Evolutionary conservation across 75 land plant genomes (phyloP), one percentile per base, ranked within the genome.

Genomic region (Sequoia sempervirens): DNA sequence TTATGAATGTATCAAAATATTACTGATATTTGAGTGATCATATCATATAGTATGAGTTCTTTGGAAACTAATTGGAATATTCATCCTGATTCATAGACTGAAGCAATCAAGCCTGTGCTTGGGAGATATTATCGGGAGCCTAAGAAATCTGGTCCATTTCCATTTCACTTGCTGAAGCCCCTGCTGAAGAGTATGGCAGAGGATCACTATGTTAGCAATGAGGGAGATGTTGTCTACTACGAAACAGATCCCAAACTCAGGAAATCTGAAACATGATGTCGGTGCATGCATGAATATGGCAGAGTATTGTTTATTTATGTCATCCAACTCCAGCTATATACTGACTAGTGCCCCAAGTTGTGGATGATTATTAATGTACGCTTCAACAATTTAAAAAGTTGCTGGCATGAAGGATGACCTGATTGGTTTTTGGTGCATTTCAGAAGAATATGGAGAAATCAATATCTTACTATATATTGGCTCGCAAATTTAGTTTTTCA

Each of bases 111-210:
- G 88, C 90, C 92, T 12, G 95, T 96, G 84, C 92, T 96, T 6
- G 98, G 97, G 47, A 92, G 90, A 70, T 96, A 96, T 70, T 96
- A 96, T 89, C 82, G 92, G 79, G 95, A 95, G 70, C 99, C 99
- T 12, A 82, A 89, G 79, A 89, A 91, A 85, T 95, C 97, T 0
- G 91, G 90, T 6, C 96, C 94, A 52, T 54, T 97, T 38, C 99
- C 99, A 30, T 87, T 95, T 36, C 91, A 95, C 86, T 86, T 97
- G 38, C 23, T 94, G 36, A 86, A 89, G 53, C 68, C 82, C 64
- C 85, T 97, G 36, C 28, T 88, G 13, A 91, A 84, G 73, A 97
- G 99, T 83, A 81, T 97, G 83, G 84, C 84, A 46, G 76, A 86
- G 30, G 99, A 97, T 79, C 99, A 95, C 81, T 97, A 87, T 88